Evolutionary conservation across 345 rosid species (phyloP), one percentile per base, ranked within the genome.

Genomic region (Ricinus communis): DNA sequence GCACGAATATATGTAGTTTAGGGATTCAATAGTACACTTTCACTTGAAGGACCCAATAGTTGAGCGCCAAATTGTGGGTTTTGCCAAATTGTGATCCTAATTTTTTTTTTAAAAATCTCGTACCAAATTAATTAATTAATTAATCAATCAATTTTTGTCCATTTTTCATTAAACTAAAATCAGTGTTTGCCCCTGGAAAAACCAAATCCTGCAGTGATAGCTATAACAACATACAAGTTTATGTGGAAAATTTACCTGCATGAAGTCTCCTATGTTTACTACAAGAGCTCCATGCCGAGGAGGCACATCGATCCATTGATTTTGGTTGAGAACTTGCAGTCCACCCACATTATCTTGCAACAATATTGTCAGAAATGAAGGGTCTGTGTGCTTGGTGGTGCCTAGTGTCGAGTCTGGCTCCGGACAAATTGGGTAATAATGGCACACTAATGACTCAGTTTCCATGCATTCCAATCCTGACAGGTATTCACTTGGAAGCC

Each of bases 341-440:
- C 88, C 91, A 36, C 85, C 79, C 1, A 50, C 54, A 45, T 56
- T 43, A 71, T 87, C 85, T 69, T 87, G 91, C 38, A 85, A 82
- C 28, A 87, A 80, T 21, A 81, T 54, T 4, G 88, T 85, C 9
- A 83, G 55, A 25, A 83, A 85, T 14, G 84, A 81, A 8, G 86
- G 83, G 66, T 87, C 88, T 3, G 82, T 74, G 21, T 87, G 91
- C 78, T 74, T 74, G 50, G 77, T 65, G 22, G 90, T 59, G 10
- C 87, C 87, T 0, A 85, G 51, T 0, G 88, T 82, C 72, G 81
- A 50, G 24, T 83, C 80, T 28, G 87, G 88, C 79, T 87, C 78
- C 0, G 91, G 87, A 64, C 91, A 85, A 46, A 70, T 58, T 4
- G 88, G 91, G 65, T 83, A 85, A 55, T 80, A 87, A 64, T 85